Evolutionary conservation across 257 asterid species (phyloP).

Genomic region (Capsicum pubescens): DNA sequence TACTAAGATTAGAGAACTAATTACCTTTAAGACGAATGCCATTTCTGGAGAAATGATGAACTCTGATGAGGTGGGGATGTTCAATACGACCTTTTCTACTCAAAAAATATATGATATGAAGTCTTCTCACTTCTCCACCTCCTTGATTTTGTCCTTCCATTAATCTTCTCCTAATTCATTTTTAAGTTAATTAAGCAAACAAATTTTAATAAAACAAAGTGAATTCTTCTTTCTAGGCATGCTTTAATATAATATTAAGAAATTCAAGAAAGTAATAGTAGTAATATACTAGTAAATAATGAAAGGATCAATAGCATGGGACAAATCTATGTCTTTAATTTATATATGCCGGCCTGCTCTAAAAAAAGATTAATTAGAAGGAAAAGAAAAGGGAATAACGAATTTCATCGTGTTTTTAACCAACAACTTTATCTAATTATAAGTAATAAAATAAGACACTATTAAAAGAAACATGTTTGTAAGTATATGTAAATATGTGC

Average conservation of each 20-base stretch:
- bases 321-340: slow-evolving; percentile 33
- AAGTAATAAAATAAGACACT: neutral
- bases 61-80: slow-evolving; percentile 88
- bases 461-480: slow-evolving; percentile 33
- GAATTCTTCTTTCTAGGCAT: slow-evolving; percentile 51
- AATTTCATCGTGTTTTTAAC: slow-evolving; percentile 36
- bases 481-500: slow-evolving; percentile 18
- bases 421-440: slow-evolving; percentile 31
- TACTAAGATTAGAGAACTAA: neutral
- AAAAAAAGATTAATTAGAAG: slow-evolving; percentile 26
- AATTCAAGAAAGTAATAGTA: slow-evolving; percentile 23
- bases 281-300: slow-evolving; percentile 6
- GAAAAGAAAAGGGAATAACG: neutral
- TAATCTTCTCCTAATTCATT: slow-evolving; percentile 45
- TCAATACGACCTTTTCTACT: slow-evolving; percentile 79
- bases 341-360: slow-evolving; percentile 64
- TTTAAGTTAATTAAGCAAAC: slow-evolving; percentile 38
- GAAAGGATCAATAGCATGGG: slow-evolving; percentile 48
- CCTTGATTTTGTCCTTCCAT: slow-evolving; percentile 62
- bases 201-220: slow-evolving; percentile 27
- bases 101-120: slow-evolving; percentile 77
- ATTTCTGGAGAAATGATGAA: slow-evolving; percentile 72
- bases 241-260: slow-evolving; percentile 31
- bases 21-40: slow-evolving; percentile 82
- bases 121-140: slow-evolving; percentile 72